Base-by-base conservation (phyloP, 2,329 filamentous ascomycete species). In the Atkinsonella texensis region DNA sequence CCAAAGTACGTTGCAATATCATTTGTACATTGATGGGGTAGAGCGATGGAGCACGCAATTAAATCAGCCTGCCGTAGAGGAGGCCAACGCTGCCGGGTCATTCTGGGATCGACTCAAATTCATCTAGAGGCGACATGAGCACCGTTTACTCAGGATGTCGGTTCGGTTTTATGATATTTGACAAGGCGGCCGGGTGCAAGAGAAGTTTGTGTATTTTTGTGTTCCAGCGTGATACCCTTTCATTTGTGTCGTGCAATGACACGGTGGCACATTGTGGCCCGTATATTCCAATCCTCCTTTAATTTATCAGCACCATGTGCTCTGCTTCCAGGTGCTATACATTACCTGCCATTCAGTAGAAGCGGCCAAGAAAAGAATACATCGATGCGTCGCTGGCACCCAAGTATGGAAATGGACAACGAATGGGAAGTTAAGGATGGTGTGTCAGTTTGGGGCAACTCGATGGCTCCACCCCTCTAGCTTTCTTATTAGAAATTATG, bases 1-100 rank as follows among this genome's bases (percentile, higher is more conserved):
- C 10, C 77, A 77, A 41, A 90, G 85, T 62, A 77, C 84, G 41
- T 71, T 98, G 38, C 84, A 83, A 46, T 97, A 95, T 63, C 78
- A 81, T 4, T 71, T 96, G 2, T 96, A 85, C 63, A 76, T 96
- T 17, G 86, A 95, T 64, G 91, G 89, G 2, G 69, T 79, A 43
- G 84, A 91, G 64, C 75, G 74, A 1, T 97, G 91, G 91, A 84
- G 80, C 52, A 79, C 74, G 0, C 60, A 81, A 2, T 60, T 80
- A 12, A 72, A 74, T 0, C 74, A 77, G 8, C 68, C 73, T 7
- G 59, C 58, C 54, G n/a, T 53, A 17, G 58, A 56, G 33, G 60
- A 61, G n/a, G 60, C 60, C 10, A 67, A 63, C 32, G 52, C 58
- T n/a, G 52, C 59, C 12, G 60, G 63, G 2, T 73, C 73, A 0